Conservation (phyloP, 257 asterid genomes). For the Henckelia pumila region DNA sequence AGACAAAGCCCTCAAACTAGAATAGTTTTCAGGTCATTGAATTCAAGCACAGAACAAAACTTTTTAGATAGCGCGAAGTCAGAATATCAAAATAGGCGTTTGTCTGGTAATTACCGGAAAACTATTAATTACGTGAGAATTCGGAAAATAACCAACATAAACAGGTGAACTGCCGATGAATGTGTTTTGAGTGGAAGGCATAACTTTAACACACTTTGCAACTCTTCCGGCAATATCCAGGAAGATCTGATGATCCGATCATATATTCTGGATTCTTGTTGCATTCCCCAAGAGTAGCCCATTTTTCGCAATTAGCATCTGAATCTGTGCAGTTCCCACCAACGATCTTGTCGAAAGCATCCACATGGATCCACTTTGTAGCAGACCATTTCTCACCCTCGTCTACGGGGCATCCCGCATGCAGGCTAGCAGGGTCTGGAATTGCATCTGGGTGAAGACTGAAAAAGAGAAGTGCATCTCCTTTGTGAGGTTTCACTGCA, state of each 20-base stretch:
- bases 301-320: slow-evolving; percentile 61
- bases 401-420: slow-evolving; percentile 94
- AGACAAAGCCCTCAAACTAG: background rate
- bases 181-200: background rate
- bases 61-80: background rate
- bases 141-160: no score
- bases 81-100: background rate
- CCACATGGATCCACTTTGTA: slow-evolving; percentile 95
- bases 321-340: slow-evolving; percentile 55
- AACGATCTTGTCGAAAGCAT: slow-evolving; percentile 61
- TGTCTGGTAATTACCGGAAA: background rate
- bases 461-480: slow-evolving; percentile 90
- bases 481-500: slow-evolving; percentile 86
- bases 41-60: no score
- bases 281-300: slow-evolving; percentile 99
- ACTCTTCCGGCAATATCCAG: slow-evolving; percentile 86
- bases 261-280: slow-evolving; percentile 82
- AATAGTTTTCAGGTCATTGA: no score
- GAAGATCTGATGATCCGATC: slow-evolving; percentile 78
- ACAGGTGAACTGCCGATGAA: background rate
- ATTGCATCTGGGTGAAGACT: slow-evolving; percentile 71
- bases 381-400: slow-evolving; percentile 99
- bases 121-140: no score
- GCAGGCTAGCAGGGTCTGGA: slow-evolving; percentile 79
- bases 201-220: slow-evolving; percentile 66